These are phyloP conservation scores for Kwoniella heveanensis DNA, from an alignment of 768 basidiomycete genomes.

Conservation along the genomic window DNA sequence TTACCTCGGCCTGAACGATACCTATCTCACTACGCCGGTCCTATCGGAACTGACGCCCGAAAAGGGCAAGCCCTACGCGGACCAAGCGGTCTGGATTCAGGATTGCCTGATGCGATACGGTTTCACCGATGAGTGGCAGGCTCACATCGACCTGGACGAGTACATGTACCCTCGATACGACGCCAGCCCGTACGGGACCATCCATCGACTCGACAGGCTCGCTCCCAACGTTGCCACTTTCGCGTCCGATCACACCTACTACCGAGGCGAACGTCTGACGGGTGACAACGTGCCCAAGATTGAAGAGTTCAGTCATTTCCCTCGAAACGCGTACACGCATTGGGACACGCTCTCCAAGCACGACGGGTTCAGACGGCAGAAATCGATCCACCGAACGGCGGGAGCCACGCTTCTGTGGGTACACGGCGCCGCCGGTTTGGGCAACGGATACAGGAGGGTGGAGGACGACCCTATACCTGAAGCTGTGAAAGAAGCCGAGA, in stretches of 20 bases:
- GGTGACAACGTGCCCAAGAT: not conserved
- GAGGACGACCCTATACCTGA: constrained; percentile 5
- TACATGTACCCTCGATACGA: constrained; percentile 7
- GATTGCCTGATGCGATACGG: constrained; percentile 24
- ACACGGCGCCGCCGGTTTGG: constrained; percentile 2
- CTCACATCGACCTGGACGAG: constrained; percentile 19
- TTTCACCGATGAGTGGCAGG: constrained; percentile 14
- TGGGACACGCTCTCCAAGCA: constrained; percentile 13
- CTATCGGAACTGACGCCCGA: not conserved
- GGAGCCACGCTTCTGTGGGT: constrained; percentile 9
- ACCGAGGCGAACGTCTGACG: not conserved
- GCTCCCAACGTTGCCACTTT: constrained; percentile 2
- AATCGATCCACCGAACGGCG: constrained; percentile 12
- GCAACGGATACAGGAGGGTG: constrained; percentile 8
- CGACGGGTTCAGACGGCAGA: constrained; percentile 10
- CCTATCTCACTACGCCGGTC: constrained; percentile 6
- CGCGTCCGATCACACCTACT: constrained; percentile 13
- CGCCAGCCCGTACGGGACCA: not conserved
- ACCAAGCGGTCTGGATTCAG: constrained; percentile 9
- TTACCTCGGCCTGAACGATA: constrained; percentile 6
- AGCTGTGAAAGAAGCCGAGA: not conserved
- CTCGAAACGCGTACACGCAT: constrained; percentile 3
- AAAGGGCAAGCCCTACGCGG: not conserved
- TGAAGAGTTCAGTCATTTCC: constrained; percentile 5
- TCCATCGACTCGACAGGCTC: constrained; percentile 4